phyloP scores from a whole-genome alignment of 495 filamentous ascomycete species.

The Cercophora newfieldiana region DNA sequence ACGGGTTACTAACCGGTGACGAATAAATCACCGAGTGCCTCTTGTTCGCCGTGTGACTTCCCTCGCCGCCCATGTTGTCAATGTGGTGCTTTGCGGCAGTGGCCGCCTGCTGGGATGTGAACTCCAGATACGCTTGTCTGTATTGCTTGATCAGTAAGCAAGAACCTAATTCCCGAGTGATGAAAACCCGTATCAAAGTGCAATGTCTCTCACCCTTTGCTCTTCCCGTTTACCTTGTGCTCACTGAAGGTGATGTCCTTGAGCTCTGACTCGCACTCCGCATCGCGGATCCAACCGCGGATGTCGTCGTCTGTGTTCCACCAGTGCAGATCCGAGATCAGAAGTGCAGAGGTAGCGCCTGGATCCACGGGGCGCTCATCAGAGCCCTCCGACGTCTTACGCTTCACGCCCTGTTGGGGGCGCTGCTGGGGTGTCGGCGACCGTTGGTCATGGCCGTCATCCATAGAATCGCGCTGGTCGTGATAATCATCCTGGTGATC shows the following conservation, averaged over 20 bases:
- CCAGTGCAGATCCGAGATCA: slow-evolving; percentile 90
- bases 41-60: slow-evolving; percentile 54
- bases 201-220: slow-evolving; percentile 73
- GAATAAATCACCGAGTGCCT: slow-evolving; percentile 74
- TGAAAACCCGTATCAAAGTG: neutral
- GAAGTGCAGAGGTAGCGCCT: slow-evolving; percentile 75
- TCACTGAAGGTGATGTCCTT: slow-evolving; percentile 95
- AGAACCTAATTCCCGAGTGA: slow-evolving; percentile 10
- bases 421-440: slow-evolving; percentile 31
- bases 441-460: slow-evolving; percentile 41
- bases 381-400: slow-evolving; percentile 60
- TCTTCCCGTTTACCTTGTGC: slow-evolving; percentile 98
- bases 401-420: slow-evolving; percentile 70
- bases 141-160: slow-evolving; percentile 12
- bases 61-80: slow-evolving; percentile 55
- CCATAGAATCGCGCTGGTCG: slow-evolving; percentile 35
- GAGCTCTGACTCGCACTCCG: slow-evolving; percentile 75
- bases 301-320: slow-evolving; percentile 96
- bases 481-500: slow-evolving; percentile 43
- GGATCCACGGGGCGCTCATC: slow-evolving; percentile 80
- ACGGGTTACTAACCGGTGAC: slow-evolving; percentile 77
- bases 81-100: slow-evolving; percentile 82
- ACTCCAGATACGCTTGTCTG: slow-evolving; percentile 90
- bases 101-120: slow-evolving; percentile 79
- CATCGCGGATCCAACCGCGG: slow-evolving; percentile 79